These are phyloP conservation scores for Populus trichocarpa DNA, from an alignment of 441 rosid species.

Conservation along the genomic window DNA sequence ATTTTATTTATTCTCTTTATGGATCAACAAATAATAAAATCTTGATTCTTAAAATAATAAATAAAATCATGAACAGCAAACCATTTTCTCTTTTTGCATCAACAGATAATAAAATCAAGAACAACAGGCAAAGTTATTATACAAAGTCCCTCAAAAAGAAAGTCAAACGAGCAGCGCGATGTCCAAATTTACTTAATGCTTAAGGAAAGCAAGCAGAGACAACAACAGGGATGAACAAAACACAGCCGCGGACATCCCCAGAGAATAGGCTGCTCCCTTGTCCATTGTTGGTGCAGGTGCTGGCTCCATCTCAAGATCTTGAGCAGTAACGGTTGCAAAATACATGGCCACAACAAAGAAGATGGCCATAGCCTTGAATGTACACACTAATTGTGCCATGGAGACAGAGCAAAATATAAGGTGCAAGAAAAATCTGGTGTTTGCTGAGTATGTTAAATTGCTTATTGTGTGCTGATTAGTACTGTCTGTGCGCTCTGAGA, in stretches of 20 bases:
- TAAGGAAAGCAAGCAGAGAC: conserved; percentile 21
- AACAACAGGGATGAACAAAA: conserved; percentile 21
- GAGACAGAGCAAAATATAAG: not conserved
- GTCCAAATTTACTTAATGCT: conserved; percentile 2
- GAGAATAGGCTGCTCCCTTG: conserved; percentile 21
- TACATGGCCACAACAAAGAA: conserved; percentile 10
- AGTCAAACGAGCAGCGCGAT: not conserved
- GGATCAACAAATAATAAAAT: not conserved
- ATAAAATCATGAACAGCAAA: not conserved
- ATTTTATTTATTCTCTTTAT: not conserved
- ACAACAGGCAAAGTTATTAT: not conserved
- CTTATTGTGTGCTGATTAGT: not conserved
- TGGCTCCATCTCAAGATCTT: conserved; percentile 17
- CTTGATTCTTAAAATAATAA: too few relatives aligned
- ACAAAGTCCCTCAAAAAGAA: not conserved
- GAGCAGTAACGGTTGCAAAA: conserved; percentile 13
- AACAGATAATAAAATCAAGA: not conserved
- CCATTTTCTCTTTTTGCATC: not conserved
- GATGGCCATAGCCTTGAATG: conserved; percentile 4
- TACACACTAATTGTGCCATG: not conserved
- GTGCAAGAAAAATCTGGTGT: not conserved
- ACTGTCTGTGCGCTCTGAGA: not conserved
- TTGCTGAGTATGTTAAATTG: not conserved
- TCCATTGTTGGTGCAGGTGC: conserved; percentile 19
- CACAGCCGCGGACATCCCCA: conserved; percentile 17